Conservation (phyloP, 2,329 filamentous ascomycete species). For the Alternaria brassicicola region DNA sequence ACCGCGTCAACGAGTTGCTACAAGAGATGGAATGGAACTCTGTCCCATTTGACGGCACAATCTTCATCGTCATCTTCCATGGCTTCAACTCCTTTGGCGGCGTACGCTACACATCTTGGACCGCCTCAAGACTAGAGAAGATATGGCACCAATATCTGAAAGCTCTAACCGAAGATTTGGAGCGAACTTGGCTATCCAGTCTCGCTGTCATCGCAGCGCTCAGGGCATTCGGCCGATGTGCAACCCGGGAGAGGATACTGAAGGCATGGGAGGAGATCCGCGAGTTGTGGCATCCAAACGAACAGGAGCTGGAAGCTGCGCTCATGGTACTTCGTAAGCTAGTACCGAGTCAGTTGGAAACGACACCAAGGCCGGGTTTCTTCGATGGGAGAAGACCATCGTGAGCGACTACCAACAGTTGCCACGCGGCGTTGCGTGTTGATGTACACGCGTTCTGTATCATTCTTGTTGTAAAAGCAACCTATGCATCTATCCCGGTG, state of each 20-base stretch:
- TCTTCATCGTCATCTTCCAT: slow-evolving; percentile 82
- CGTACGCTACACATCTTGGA: slow-evolving; percentile 72
- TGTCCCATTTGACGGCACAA: slow-evolving; percentile 72
- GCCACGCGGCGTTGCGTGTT: background rate
- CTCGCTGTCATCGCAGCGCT: slow-evolving; percentile 40
- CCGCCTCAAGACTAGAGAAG: slow-evolving; percentile 65
- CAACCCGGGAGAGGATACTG: slow-evolving; percentile 58
- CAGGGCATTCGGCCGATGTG: slow-evolving; percentile 66
- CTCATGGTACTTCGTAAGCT: slow-evolving; percentile 33
- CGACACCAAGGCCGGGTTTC: background rate
- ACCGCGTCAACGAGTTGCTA: slow-evolving; percentile 72
- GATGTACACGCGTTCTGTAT: background rate
- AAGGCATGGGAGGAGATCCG: slow-evolving; percentile 60
- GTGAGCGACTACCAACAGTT: background rate
- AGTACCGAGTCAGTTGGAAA: slow-evolving; percentile 19
- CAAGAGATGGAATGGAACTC: slow-evolving; percentile 76
- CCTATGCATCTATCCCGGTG: background rate
- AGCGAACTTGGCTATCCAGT: slow-evolving; percentile 38
- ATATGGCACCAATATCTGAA: slow-evolving; percentile 38
- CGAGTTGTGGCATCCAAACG: slow-evolving; percentile 46
- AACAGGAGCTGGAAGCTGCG: slow-evolving; percentile 42
- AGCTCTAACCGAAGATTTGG: slow-evolving; percentile 23
- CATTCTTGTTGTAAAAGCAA: background rate
- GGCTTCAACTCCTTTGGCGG: slow-evolving; percentile 80
- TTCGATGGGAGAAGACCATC: slow-evolving; percentile 2